phyloP scores from a whole-genome alignment of 257 asterid species.

The Fraxinus americana region DNA sequence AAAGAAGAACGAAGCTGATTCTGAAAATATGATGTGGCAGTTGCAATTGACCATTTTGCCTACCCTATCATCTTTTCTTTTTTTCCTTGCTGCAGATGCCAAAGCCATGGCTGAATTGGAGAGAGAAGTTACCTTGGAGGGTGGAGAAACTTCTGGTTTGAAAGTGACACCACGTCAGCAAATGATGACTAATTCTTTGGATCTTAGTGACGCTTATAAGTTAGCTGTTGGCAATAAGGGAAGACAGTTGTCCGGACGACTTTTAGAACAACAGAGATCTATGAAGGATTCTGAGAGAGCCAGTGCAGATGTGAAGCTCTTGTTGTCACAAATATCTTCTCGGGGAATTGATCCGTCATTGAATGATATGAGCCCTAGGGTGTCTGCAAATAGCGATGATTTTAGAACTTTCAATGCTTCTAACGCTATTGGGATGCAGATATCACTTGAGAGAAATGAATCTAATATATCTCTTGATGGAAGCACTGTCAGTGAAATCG shows the following conservation, averaged over 20 bases:
- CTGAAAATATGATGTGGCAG: background rate
- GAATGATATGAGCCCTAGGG: conserved; percentile 61
- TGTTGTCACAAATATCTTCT: conserved; percentile 71
- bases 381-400: conserved; percentile 61
- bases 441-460: conserved; percentile 81
- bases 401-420: conserved; percentile 46
- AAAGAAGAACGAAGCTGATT: conserved; percentile 4
- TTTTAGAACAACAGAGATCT: conserved; percentile 74
- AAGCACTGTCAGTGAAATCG: conserved; percentile 67
- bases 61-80: conserved; percentile 8
- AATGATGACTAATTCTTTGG: conserved; percentile 49
- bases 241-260: conserved; percentile 71
- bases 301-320: conserved; percentile 73
- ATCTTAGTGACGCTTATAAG: conserved; percentile 80
- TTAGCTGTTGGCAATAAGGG: conserved; percentile 66
- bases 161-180: background rate
- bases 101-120: conserved; percentile 27
- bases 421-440: conserved; percentile 45
- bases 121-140: conserved; percentile 30
- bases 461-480: conserved; percentile 75
- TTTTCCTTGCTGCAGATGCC: conserved; percentile 31
- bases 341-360: conserved; percentile 49
- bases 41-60: conserved; percentile 10
- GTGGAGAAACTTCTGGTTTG: conserved; percentile 33
- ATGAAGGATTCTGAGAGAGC: conserved; percentile 65